Conservation (phyloP, 805 yeast genomes). For the Yarrowia hollandica region DNA sequence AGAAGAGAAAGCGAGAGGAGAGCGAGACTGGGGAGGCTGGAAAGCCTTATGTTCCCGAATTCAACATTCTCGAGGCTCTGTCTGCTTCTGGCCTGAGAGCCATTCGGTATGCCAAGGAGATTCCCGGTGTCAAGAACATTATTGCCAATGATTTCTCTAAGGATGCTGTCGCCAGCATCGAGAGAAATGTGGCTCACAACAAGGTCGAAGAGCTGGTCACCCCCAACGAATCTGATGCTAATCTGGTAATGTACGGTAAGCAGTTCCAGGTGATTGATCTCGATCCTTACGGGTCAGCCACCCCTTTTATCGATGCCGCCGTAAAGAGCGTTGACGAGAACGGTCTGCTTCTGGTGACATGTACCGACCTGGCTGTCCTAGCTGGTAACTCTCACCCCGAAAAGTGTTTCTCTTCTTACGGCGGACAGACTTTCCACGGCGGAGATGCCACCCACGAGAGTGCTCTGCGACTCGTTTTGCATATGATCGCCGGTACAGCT, state of each 20-base stretch:
- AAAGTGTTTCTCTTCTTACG: constrained; percentile 91
- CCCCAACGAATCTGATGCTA: constrained; percentile 88
- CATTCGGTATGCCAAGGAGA: constrained; percentile 87
- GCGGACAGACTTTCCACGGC: constrained; percentile 81
- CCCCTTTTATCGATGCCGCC: constrained; percentile 93
- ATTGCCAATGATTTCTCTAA: constrained; percentile 88
- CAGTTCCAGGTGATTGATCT: constrained; percentile 82
- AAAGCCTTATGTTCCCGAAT: constrained; percentile 52
- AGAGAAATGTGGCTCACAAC: constrained; percentile 69
- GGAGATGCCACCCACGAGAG: constrained; percentile 90
- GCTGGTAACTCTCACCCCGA: constrained; percentile 98
- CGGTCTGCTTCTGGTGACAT: constrained; percentile 85
- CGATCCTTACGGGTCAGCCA: constrained; percentile 97
- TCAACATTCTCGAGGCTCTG: constrained; percentile 73
- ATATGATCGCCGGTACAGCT: constrained; percentile 75
- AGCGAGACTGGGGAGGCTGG: constrained; percentile 14
- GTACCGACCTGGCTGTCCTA: constrained; percentile 93
- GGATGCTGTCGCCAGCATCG: constrained; percentile 81
- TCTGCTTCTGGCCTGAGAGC: constrained; percentile 96
- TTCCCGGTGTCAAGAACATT: constrained; percentile 69
- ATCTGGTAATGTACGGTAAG: constrained; percentile 63
- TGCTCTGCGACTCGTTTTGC: constrained; percentile 80
- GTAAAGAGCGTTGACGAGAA: constrained; percentile 79
- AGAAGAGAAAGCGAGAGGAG: constrained; percentile 32
- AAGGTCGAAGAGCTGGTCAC: constrained; percentile 55